Evolutionary conservation across 2,329 filamentous ascomycete species (phyloP).

Genomic region (Trichoderma polysporum): DNA sequence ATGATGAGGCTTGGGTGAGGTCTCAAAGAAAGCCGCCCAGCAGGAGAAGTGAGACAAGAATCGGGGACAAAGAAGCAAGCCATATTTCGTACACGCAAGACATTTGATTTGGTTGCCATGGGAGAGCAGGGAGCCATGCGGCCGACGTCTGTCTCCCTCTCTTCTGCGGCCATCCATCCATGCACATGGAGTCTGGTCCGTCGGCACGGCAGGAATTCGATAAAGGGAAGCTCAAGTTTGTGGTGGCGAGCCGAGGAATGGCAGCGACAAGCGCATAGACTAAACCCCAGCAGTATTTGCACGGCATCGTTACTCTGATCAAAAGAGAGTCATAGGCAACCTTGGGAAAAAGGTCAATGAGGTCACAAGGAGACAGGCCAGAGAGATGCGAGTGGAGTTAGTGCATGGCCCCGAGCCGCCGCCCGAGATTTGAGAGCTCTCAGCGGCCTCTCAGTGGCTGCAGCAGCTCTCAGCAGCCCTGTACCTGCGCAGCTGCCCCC

Average conservation of each 20-base stretch:
- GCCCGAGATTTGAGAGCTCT: background rate
- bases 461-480: background rate
- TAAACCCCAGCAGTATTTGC: no score
- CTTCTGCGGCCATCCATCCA: background rate
- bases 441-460: background rate
- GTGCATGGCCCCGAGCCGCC: no score
- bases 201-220: no score
- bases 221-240: no score
- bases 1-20: background rate
- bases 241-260: no score
- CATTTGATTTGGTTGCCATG: background rate
- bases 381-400: background rate
- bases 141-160: background rate
- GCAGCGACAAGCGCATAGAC: no score
- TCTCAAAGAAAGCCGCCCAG: background rate
- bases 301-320: no score
- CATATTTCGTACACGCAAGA: background rate
- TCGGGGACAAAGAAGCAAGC: background rate
- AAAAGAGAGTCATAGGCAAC: no score
- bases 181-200: no score
- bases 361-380: constrained; percentile 5
- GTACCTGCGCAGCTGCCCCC: constrained; percentile 14
- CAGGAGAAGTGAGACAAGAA: background rate
- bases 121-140: background rate
- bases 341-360: background rate